A percentile compares a stretch with the other conserved stretches of the same genome.
phyloP scores from a whole-genome alignment of 768 basidiomycete species.

The Mycena capillaripes region DNA sequence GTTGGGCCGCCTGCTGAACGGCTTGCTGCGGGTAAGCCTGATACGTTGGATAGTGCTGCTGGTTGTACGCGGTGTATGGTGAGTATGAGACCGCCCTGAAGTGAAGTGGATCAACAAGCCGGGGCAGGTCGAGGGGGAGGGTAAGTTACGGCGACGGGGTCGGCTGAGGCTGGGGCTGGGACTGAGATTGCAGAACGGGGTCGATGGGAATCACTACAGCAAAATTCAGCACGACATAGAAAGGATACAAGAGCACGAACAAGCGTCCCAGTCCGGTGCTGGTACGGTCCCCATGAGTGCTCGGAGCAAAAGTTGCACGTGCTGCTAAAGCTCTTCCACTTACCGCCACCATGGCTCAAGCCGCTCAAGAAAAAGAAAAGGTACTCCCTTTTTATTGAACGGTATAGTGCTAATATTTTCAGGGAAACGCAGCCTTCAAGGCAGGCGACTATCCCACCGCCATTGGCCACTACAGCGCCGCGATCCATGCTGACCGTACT shows the following conservation, averaged over 20 bases:
- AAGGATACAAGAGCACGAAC: background rate
- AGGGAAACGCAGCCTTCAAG: conserved; percentile 94
- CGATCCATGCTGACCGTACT: conserved; percentile 75
- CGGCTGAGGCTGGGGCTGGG: conserved; percentile 14
- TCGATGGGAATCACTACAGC: conserved; percentile 33
- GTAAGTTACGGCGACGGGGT: conserved; percentile 19
- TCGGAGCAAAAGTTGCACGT: background rate
- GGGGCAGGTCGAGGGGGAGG: conserved; percentile 15
- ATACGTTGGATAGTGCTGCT: conserved; percentile 4
- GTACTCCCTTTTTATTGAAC: background rate
- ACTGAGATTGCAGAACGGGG: conserved; percentile 28
- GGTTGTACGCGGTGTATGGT: conserved; percentile 10
- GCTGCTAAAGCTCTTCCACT: background rate
- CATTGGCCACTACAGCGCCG: conserved; percentile 89
- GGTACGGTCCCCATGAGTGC: conserved; percentile 12
- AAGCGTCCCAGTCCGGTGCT: conserved; percentile 26
- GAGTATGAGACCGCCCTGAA: conserved; percentile 18
- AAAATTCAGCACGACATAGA: background rate
- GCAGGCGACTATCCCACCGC: conserved; percentile 82
- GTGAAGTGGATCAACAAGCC: conserved; percentile 18
- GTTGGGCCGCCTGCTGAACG: conserved; percentile 14
- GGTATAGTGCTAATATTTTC: conserved; percentile 8
- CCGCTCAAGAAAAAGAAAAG: conserved; percentile 54
- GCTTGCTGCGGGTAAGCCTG: background rate
- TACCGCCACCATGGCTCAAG: conserved; percentile 42